Evolutionary conservation across 2,329 filamentous ascomycete genomes (phyloP).

Genomic region (Aspergillus intermedius): DNA sequence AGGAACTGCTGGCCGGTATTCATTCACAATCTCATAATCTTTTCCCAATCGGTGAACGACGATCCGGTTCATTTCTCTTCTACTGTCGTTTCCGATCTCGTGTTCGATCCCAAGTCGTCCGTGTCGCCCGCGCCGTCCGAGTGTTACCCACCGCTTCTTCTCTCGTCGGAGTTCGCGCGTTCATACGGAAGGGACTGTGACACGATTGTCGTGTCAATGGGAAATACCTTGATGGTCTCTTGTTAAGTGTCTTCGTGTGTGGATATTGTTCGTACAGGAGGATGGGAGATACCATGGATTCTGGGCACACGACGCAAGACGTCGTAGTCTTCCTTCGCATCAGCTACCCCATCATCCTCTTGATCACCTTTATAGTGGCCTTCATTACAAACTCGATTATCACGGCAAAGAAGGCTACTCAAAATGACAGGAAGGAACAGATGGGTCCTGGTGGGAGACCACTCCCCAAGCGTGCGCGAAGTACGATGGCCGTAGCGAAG

Average conservation of each 20-base stretch:
- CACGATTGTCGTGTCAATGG: slow-evolving; percentile 22
- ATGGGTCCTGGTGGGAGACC: slow-evolving; percentile 85
- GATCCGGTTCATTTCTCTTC: slow-evolving; percentile 1
- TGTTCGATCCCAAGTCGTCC: slow-evolving; percentile 2
- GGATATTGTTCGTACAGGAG: slow-evolving; percentile 11
- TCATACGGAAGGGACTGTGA: too few species aligned
- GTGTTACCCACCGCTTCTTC: slow-evolving; percentile 1
- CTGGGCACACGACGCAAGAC: slow-evolving; percentile 36
- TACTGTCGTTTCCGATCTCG: slow-evolving; percentile 1
- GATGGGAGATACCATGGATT: slow-evolving; percentile 23
- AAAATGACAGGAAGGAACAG: slow-evolving; percentile 43
- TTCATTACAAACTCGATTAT: slow-evolving; percentile 58
- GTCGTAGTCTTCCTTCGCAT: slow-evolving; percentile 48
- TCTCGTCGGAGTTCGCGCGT: too few species aligned
- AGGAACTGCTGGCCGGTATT: too few species aligned
- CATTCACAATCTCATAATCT: too few species aligned
- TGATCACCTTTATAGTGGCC: slow-evolving; percentile 57
- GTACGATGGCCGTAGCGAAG: slow-evolving; percentile 43
- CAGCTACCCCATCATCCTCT: slow-evolving; percentile 57
- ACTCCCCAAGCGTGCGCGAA: slow-evolving; percentile 60
- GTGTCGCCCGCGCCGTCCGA: not conserved
- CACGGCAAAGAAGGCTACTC: slow-evolving; percentile 43
- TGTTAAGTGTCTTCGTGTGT: slow-evolving; percentile 10
- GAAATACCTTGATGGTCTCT: slow-evolving; percentile 22
- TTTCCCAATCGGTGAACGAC: too few species aligned